Evolutionary conservation across 768 basidiomycete genomes (phyloP).

Genomic region (Cubamyces sp.): DNA sequence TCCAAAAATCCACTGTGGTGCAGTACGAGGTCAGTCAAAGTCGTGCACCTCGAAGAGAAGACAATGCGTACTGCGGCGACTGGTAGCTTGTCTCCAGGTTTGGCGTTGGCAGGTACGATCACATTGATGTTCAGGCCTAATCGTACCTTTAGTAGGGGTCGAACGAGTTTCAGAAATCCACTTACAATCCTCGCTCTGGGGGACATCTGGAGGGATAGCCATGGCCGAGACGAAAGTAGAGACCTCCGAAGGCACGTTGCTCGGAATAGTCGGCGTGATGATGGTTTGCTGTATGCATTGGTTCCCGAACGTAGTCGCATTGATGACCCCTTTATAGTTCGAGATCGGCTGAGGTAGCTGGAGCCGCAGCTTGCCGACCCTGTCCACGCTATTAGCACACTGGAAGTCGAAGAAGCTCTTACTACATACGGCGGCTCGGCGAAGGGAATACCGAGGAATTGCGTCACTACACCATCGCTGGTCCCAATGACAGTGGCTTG

Average conservation of each 20-base stretch:
- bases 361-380: constrained; percentile 46
- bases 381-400: constrained; percentile 28
- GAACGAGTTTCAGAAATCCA: not conserved
- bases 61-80: constrained; percentile 51
- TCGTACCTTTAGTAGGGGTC: not conserved
- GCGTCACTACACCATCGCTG: constrained; percentile 36
- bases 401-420: too few species aligned
- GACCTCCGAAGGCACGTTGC: constrained; percentile 41
- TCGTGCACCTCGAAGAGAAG: not conserved
- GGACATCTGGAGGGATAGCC: not conserved
- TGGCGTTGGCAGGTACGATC: constrained; percentile 46
- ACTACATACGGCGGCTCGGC: constrained; percentile 37
- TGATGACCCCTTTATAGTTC: constrained; percentile 40
- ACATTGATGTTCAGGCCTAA: constrained; percentile 59
- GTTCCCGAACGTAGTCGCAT: constrained; percentile 46
- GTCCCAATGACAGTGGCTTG: constrained; percentile 49
- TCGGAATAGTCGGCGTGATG: constrained; percentile 39
- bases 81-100: constrained; percentile 49
- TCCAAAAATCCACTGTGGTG: constrained; percentile 53
- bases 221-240: constrained; percentile 24
- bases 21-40: not conserved
- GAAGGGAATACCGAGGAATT: constrained; percentile 55
- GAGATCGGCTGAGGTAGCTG: constrained; percentile 44
- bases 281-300: constrained; percentile 51
- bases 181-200: constrained; percentile 22